phyloP scores from a whole-genome alignment of 1,284 basidiomycete species.

The Sphagnurus paluster region DNA sequence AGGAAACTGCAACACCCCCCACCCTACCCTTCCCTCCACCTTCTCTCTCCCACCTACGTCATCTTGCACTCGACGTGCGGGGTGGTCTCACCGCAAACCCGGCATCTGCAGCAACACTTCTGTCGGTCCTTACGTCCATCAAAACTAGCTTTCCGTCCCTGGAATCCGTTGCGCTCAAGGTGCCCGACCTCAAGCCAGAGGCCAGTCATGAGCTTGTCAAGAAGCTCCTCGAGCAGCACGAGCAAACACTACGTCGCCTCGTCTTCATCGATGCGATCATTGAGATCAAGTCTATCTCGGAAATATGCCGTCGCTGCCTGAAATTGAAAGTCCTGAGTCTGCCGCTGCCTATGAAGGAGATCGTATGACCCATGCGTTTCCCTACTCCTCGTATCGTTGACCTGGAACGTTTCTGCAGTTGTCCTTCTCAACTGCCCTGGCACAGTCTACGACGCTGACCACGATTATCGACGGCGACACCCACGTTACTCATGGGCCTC shows the following conservation, averaged over 20 bases:
- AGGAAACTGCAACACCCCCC: constrained; percentile 41
- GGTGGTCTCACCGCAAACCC: constrained; percentile 35
- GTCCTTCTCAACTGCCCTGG: constrained; percentile 35
- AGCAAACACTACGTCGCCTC: constrained; percentile 42
- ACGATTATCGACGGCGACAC: constrained; percentile 50
- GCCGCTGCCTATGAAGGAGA: constrained; percentile 48
- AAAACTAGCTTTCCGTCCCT: constrained; percentile 40
- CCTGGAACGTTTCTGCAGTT: constrained; percentile 21
- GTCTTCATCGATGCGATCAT: constrained; percentile 49
- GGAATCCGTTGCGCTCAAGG: constrained; percentile 47
- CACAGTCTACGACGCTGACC: constrained; percentile 39
- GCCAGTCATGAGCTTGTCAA: constrained; percentile 41
- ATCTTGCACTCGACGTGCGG: constrained; percentile 53
- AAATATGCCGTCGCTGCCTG: constrained; percentile 44
- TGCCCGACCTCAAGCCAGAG: constrained; percentile 43
- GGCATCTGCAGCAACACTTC: constrained; percentile 34
- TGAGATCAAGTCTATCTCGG: constrained; percentile 35
- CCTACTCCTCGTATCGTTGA: not conserved
- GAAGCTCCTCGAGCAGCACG: constrained; percentile 45
- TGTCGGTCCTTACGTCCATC: constrained; percentile 39
- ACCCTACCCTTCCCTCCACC: constrained; percentile 31
- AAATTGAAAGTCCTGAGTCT: constrained; percentile 52
- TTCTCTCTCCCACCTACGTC: constrained; percentile 45
- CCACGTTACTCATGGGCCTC: constrained; percentile 46
- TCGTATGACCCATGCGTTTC: constrained; percentile 33